Evolutionary conservation across 1,139 yeast genomes (phyloP).

Genomic region (Wickerhamomyces sp.): DNA sequence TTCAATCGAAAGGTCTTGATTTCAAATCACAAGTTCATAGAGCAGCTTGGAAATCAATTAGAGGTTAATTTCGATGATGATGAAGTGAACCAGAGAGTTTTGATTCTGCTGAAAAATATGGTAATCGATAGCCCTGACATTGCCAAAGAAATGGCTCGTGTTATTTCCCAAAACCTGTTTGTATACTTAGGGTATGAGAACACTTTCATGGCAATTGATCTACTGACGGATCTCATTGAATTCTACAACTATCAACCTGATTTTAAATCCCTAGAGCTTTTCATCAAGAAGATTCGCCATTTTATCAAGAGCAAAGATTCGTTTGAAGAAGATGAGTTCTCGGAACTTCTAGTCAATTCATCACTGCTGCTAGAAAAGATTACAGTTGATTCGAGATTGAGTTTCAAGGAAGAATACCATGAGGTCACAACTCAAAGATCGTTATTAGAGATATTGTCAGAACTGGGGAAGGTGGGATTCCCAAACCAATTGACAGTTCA

Average conservation of each 20-base stretch:
- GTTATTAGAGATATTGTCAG: slow-evolving; percentile 6
- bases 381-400: slow-evolving; percentile 13
- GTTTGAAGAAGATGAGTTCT: slow-evolving; percentile 21
- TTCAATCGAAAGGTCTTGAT: slow-evolving; percentile 13
- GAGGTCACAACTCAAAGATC: slow-evolving; percentile 11
- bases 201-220: slow-evolving; percentile 13
- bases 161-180: slow-evolving; percentile 10
- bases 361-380: slow-evolving; percentile 15
- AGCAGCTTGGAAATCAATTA: slow-evolving; percentile 7
- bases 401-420: slow-evolving; percentile 8
- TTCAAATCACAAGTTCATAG: slow-evolving; percentile 6
- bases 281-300: slow-evolving; percentile 6
- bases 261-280: slow-evolving; percentile 6
- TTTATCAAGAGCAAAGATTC: slow-evolving; percentile 2
- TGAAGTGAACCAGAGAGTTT: slow-evolving; percentile 16
- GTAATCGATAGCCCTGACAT: slow-evolving; percentile 17
- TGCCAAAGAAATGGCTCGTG: slow-evolving; percentile 6
- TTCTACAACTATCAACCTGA: slow-evolving; percentile 4
- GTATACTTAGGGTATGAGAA: slow-evolving; percentile 10
- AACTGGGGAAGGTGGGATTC: slow-evolving; percentile 9
- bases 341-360: slow-evolving; percentile 14
- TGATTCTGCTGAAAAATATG: slow-evolving; percentile 19
- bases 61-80: slow-evolving; percentile 16
- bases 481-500: slow-evolving; percentile 17
- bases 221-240: slow-evolving; percentile 14